phyloP scores from a whole-genome alignment of 352 stramenopile genomes.

The Plasmopara muralis region DNA sequence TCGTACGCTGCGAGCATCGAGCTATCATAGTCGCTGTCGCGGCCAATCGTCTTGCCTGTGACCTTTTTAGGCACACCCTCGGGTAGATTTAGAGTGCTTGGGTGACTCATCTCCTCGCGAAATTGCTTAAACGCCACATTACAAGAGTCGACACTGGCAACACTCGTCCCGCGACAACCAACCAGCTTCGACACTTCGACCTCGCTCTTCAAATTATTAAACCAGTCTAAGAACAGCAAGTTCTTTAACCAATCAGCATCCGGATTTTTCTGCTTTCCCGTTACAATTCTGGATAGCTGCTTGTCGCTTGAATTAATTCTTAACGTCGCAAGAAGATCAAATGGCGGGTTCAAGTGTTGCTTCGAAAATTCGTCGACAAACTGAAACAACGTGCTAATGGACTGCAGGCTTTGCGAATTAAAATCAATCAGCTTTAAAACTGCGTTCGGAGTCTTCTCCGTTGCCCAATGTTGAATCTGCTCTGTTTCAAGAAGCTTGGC shows the following conservation, averaged over 20 bases:
- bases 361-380: too few species aligned
- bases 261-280: not conserved
- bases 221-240: not conserved
- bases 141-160: not conserved
- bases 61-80: not conserved
- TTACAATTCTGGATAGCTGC: not conserved
- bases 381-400: too few species aligned
- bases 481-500: too few species aligned
- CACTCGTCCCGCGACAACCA: not conserved
- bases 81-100: not conserved
- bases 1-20: slow-evolving; percentile 7
- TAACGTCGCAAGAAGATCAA: not conserved
- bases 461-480: too few species aligned
- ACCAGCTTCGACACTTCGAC: not conserved
- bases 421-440: too few species aligned
- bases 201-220: not conserved
- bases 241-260: not conserved
- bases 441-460: too few species aligned
- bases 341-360: too few species aligned
- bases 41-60: not conserved
- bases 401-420: too few species aligned
- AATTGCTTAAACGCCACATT: not conserved
- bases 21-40: not conserved
- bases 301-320: not conserved
- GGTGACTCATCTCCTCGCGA: not conserved